A percentile compares a stretch with the other conserved stretches of the same genome.
Conservation (phyloP, 1,139 yeast species). For the Suhomyces taliae region DNA sequence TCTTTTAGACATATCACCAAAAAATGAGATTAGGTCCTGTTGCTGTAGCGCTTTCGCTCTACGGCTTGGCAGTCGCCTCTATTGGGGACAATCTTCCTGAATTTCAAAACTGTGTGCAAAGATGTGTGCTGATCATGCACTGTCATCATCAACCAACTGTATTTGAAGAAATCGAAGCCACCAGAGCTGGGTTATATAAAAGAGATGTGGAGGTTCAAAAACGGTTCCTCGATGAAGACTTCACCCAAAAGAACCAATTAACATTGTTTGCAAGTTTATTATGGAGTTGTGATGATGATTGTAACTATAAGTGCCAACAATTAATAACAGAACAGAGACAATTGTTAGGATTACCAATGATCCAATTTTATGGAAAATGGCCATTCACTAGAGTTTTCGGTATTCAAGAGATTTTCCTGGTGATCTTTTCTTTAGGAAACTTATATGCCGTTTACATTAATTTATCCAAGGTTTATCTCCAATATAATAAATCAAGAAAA, state of each 20-base stretch:
- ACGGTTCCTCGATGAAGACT: conserved; percentile 2
- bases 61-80: conserved; percentile 11
- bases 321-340: conserved; percentile 29
- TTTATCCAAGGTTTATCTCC: conserved; percentile 27
- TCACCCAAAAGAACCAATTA: conserved; percentile 9
- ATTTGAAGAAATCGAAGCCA: conserved; percentile 9
- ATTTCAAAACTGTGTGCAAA: conserved; percentile 14
- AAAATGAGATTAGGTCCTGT: conserved; percentile 1
- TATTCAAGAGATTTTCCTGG: conserved; percentile 39
- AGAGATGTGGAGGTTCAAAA: neutral
- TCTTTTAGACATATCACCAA: too few relatives aligned
- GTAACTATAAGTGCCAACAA: conserved; percentile 46
- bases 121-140: conserved; percentile 14
- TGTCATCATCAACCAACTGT: conserved; percentile 11
- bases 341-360: conserved; percentile 24
- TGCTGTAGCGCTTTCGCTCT: neutral
- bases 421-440: conserved; percentile 40
- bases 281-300: conserved; percentile 44
- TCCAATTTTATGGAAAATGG: conserved; percentile 50
- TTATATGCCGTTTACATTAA: conserved; percentile 37
- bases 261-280: conserved; percentile 9
- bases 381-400: conserved; percentile 43
- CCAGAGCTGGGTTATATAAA: neutral
- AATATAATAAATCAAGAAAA: conserved; percentile 23
- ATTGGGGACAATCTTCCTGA: conserved; percentile 20